Conservation (phyloP, 345 rosid genomes). For the Populus pruinosa region DNA sequence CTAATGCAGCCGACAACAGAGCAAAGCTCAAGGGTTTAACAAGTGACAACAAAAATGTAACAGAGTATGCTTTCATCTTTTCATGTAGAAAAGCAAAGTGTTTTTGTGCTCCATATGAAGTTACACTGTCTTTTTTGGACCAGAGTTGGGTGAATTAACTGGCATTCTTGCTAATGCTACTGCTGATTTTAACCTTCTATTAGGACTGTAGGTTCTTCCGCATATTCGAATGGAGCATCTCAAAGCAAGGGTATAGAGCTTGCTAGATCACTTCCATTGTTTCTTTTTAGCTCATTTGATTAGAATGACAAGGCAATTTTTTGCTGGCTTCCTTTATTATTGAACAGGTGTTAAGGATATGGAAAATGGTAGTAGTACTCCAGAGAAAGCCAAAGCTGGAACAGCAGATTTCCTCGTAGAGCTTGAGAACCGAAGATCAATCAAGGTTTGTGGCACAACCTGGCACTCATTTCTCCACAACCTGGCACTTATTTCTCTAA, state of each 20-base stretch:
- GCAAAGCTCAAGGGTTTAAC: slow-evolving; percentile 48
- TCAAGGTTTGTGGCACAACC: slow-evolving; percentile 51
- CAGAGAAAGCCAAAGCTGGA: slow-evolving; percentile 48
- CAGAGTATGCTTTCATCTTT: slow-evolving; percentile 25
- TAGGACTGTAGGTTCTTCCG: slow-evolving; percentile 31
- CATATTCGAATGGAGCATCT: slow-evolving; percentile 15
- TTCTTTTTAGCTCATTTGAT: neutral
- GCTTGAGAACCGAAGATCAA: slow-evolving; percentile 69
- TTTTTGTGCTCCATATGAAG: neutral
- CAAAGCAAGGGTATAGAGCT: slow-evolving; percentile 29
- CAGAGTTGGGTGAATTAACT: neutral
- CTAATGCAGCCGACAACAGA: slow-evolving; percentile 71
- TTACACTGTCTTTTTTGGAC: neutral
- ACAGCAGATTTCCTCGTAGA: slow-evolving; percentile 59
- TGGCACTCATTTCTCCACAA: neutral
- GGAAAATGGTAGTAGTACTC: slow-evolving; percentile 30
- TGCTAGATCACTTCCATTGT: neutral
- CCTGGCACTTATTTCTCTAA: neutral
- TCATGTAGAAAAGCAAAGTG: neutral
- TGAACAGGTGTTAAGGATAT: slow-evolving; percentile 29
- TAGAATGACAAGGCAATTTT: neutral
- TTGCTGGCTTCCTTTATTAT: neutral
- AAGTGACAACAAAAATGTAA: slow-evolving; percentile 21
- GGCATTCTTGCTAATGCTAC: neutral
- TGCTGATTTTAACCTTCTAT: neutral